A percentile compares a stretch with the other conserved stretches of the same genome.
These are phyloP conservation scores for Macaranga tanarius DNA, from an alignment of 441 rosid species.

Conservation along the genomic window DNA sequence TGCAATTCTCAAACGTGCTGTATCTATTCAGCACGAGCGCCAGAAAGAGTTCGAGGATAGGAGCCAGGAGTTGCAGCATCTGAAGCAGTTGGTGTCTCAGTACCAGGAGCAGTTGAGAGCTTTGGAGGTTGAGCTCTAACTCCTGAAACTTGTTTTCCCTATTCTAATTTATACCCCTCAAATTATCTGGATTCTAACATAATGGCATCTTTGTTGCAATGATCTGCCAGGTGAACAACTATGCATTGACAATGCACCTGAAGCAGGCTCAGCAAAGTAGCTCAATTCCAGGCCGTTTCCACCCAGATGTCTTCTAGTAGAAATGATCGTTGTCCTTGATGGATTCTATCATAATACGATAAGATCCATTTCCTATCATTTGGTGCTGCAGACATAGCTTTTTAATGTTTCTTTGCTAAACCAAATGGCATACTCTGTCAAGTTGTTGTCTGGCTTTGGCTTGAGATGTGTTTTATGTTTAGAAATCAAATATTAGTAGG, in stretches of 20 bases:
- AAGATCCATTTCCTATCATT: neutral
- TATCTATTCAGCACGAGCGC: constrained; percentile 82
- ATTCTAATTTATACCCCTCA: neutral
- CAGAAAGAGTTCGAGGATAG: constrained; percentile 66
- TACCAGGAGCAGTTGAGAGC: constrained; percentile 87
- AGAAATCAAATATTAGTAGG: neutral
- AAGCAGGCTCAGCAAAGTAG: constrained; percentile 44
- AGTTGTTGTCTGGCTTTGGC: constrained; percentile 1
- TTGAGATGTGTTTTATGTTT: neutral
- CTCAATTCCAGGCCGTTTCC: constrained; percentile 33
- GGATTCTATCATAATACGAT: too few species aligned
- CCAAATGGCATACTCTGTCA: neutral
- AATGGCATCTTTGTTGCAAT: neutral
- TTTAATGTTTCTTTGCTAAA: too few species aligned
- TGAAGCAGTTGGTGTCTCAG: constrained; percentile 70
- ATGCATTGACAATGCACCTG: constrained; percentile 46
- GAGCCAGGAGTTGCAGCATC: constrained; percentile 67
- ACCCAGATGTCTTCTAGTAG: constrained; percentile 57
- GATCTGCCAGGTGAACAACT: constrained; percentile 49
- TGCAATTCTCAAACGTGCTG: constrained; percentile 73
- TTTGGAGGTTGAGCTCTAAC: constrained; percentile 56
- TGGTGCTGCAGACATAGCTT: constrained; percentile 2
- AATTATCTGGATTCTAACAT: neutral
- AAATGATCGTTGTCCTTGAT: neutral
- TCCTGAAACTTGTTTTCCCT: neutral